Base-by-base conservation (phyloP, 371 early-diverging fungal genomes). In the Batrachochytrium dendrobatidis region DNA sequence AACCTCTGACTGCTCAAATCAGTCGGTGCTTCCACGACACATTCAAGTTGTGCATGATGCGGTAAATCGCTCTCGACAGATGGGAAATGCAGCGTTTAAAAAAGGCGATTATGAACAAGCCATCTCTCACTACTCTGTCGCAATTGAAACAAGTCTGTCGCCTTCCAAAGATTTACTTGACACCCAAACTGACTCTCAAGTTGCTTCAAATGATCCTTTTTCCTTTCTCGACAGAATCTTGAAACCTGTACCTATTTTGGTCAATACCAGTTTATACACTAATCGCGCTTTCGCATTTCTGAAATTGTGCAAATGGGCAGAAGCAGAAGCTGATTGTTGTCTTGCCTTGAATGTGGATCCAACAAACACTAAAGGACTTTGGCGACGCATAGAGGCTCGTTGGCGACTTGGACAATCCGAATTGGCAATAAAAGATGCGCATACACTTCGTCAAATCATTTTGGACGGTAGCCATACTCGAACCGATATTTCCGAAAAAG, bases 261-360 rank as follows among this genome's bases (percentile, higher is more conserved):
- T 39, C 39, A n/a, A 39, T n/a, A 12, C 39, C 39, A 39, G n/a
- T 12, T n/a, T 39, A n/a, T 39, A 39, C 39, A 39, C 39, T n/a
- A 39, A 39, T n/a, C 39, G 39, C 39, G 39, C 39, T 15, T 39
- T 39, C 39, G 39, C 39, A 15, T 39, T 39, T 39, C 39, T 39
- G 15, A 39, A 39, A n/a, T 15, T n/a, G 39, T n/a, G 39, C 39
- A n/a, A 39, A 12, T 39, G 12, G 12, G n/a, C 39, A 39, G 12
- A 12, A 15, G 39, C 39, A n/a, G 12, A 15, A n/a, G 12, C 39
- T n/a, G 39, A 39, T n/a, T 39, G 39, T n/a, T 15, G 15, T 12
- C n/a, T n/a, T 39, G 39, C 39, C n/a, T n/a, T 39, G 15, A n/a
- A 39, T 12, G 15, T 39, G 39, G 39, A 39, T 39, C 39, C 39